Conservation (phyloP, 2,329 filamentous ascomycete genomes). For the Colletotrichum neosansevieriae region DNA sequence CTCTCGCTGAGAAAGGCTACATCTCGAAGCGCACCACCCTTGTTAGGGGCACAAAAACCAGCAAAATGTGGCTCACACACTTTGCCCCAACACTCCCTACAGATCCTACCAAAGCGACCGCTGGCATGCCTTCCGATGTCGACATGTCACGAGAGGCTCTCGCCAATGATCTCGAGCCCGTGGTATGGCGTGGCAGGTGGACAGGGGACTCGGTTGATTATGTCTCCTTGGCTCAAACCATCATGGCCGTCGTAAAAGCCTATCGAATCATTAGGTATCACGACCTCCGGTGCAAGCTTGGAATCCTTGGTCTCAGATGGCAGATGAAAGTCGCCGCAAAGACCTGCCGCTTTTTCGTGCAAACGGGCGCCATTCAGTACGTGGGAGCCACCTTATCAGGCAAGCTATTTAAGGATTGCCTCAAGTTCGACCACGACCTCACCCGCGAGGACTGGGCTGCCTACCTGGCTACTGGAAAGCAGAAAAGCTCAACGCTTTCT, state of each 20-base stretch:
- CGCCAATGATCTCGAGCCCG: conserved; percentile 60
- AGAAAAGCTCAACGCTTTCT: conserved; percentile 20
- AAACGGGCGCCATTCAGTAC: conserved; percentile 67
- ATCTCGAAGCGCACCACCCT: conserved; percentile 71
- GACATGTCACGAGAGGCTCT: conserved; percentile 47
- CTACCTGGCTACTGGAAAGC: conserved; percentile 64
- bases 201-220: conserved; percentile 70
- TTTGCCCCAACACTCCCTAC: conserved; percentile 62
- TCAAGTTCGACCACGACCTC: conserved; percentile 69
- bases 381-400: conserved; percentile 67
- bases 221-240: conserved; percentile 66
- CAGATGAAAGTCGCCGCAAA: conserved; percentile 72
- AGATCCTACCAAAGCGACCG: conserved; percentile 41
- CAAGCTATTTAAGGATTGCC: conserved; percentile 71
- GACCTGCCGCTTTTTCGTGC: conserved; percentile 68
- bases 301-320: conserved; percentile 65
- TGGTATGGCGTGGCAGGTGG: conserved; percentile 69
- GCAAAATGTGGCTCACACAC: conserved; percentile 70
- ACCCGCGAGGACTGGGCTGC: conserved; percentile 68
- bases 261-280: conserved; percentile 70
- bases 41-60: conserved; percentile 70
- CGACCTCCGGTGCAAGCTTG: conserved; percentile 69
- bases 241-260: conserved; percentile 68
- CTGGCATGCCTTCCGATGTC: conserved; percentile 18
- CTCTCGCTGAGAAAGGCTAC: conserved; percentile 70